A percentile compares a stretch with the other conserved stretches of the same genome.
Evolutionary conservation across 805 yeast genomes (phyloP).

Genomic region (Starmerella kuoi): DNA sequence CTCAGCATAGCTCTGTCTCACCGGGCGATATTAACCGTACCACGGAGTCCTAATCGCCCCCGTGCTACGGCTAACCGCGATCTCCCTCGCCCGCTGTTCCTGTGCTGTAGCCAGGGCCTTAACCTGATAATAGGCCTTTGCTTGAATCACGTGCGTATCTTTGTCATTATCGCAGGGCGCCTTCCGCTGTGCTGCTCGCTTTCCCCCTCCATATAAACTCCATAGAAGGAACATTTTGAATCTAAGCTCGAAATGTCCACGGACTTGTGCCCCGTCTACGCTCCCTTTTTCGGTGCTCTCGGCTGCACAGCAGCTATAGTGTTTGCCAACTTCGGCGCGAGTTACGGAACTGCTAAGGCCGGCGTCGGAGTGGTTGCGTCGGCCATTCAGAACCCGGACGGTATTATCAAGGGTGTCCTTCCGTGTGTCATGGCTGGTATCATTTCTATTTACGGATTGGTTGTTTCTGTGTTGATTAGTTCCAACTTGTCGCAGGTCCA

Average conservation of each 20-base stretch:
- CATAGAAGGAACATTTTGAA: not conserved
- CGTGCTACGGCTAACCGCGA: no score
- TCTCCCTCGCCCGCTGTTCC: no score
- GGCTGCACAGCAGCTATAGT: constrained; percentile 99
- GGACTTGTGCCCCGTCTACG: constrained; percentile 26
- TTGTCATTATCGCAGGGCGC: constrained; percentile 11
- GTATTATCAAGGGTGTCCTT: constrained; percentile 67
- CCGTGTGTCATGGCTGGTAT: constrained; percentile 99
- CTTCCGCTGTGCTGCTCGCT: not conserved
- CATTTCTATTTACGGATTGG: constrained; percentile 94
- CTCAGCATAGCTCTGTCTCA: no score
- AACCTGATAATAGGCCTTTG: no score
- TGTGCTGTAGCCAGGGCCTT: no score
- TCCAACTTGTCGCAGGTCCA: constrained; percentile 80
- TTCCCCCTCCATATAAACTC: constrained; percentile 1
- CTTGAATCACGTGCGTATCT: no score
- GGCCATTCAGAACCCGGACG: constrained; percentile 93
- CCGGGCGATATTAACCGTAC: no score
- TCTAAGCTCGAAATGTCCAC: constrained; percentile 14
- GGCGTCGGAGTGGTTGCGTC: constrained; percentile 99
- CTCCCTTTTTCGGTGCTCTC: constrained; percentile 95
- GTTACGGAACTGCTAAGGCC: constrained; percentile 97
- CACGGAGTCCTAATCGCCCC: no score
- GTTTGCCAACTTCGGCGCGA: constrained; percentile 97
- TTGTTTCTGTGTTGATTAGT: constrained; percentile 87